phyloP scores from a whole-genome alignment of 805 yeast genomes.

The Blastobotrys muscicola region DNA sequence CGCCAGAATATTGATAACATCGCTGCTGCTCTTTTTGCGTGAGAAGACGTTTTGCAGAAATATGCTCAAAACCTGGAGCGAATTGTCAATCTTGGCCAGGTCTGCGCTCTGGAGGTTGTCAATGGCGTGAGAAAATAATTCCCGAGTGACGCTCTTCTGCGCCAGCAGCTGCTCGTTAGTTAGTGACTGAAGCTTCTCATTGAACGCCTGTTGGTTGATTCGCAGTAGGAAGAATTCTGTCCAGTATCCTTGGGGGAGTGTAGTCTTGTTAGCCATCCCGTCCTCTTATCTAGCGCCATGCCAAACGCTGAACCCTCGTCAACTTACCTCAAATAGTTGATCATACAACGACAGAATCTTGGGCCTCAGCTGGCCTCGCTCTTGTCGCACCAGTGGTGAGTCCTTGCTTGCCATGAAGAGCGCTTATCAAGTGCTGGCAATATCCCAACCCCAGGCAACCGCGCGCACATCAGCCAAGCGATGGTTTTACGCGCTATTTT shows the following conservation, averaged over 20 bases:
- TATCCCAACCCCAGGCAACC: too few species aligned
- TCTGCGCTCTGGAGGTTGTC: slow-evolving; percentile 13
- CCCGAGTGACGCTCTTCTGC: slow-evolving; percentile 8
- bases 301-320: too few species aligned
- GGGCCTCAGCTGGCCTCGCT: slow-evolving; percentile 23
- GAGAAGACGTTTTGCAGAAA: slow-evolving; percentile 21
- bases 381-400: slow-evolving; percentile 23
- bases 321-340: slow-evolving; percentile 21
- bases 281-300: neutral
- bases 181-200: slow-evolving; percentile 16
- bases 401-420: too few species aligned
- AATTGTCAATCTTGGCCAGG: slow-evolving; percentile 14
- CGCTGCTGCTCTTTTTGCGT: slow-evolving; percentile 20
- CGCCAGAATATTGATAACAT: slow-evolving; percentile 25
- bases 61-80: slow-evolving; percentile 18
- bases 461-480: too few species aligned
- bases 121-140: slow-evolving; percentile 20
- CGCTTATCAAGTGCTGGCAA: too few species aligned
- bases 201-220: slow-evolving; percentile 17
- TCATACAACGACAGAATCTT: slow-evolving; percentile 29
- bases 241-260: slow-evolving; percentile 9
- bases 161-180: slow-evolving; percentile 17
- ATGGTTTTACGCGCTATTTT: too few species aligned
- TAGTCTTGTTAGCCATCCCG: neutral
- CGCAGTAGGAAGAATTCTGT: slow-evolving; percentile 15